Conservation (phyloP, 208 protist genomes). For the Trypanosoma vivax region DNA sequence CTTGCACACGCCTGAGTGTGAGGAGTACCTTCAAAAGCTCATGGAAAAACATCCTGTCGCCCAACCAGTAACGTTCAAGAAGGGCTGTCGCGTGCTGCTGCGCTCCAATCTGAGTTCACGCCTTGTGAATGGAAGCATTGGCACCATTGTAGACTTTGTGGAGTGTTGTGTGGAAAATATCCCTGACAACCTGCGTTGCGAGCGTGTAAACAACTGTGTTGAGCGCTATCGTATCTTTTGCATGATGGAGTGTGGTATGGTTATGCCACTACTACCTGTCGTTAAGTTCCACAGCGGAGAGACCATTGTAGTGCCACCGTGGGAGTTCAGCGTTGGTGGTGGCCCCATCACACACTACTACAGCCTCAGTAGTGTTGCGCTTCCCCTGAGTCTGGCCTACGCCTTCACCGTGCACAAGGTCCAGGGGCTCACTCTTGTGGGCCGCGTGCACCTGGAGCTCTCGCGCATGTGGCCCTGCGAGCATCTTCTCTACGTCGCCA, state of each 20-base stretch:
- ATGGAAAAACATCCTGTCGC: conserved; percentile 81
- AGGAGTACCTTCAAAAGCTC: conserved; percentile 73
- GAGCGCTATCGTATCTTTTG: conserved; percentile 79
- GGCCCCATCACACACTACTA: conserved; percentile 69
- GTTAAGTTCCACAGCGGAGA: conserved; percentile 83
- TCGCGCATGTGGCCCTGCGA: conserved; percentile 87
- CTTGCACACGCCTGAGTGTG: conserved; percentile 67
- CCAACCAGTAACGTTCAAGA: conserved; percentile 78
- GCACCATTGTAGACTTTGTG: conserved; percentile 80
- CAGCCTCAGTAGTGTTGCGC: conserved; percentile 56
- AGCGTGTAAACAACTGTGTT: conserved; percentile 53
- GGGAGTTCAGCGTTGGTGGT: conserved; percentile 78
- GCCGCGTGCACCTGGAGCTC: conserved; percentile 83
- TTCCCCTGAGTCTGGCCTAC: conserved; percentile 80
- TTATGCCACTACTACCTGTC: conserved; percentile 71
- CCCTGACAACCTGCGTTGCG: conserved; percentile 52
- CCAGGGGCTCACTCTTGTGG: conserved; percentile 78
- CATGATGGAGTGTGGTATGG: conserved; percentile 76
- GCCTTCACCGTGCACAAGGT: conserved; percentile 90
- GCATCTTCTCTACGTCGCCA: conserved; percentile 84
- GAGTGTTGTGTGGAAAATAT: conserved; percentile 67
- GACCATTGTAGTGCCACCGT: conserved; percentile 69
- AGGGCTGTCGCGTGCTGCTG: conserved; percentile 80
- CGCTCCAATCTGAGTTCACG: conserved; percentile 66
- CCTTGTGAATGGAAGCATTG: conserved; percentile 86